Conservation (phyloP, 768 basidiomycete genomes). For the Amanita inopinata region DNA sequence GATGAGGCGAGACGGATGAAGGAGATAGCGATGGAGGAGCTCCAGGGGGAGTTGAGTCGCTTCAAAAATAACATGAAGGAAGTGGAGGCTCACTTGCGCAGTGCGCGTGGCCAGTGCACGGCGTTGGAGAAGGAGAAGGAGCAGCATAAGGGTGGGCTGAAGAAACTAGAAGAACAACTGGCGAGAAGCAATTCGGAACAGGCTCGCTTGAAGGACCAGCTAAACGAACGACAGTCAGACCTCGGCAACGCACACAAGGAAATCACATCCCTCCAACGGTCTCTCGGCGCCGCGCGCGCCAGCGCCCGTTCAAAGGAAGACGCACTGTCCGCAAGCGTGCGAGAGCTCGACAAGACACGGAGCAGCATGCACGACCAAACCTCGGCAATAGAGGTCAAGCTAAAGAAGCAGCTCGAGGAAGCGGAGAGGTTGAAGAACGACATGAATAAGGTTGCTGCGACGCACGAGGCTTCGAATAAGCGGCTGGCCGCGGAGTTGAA, state of each 20-base stretch:
- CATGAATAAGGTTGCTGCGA: background rate
- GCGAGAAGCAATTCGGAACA: background rate
- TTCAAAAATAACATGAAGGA: background rate
- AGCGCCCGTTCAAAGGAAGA: too few relatives aligned
- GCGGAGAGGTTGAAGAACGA: background rate
- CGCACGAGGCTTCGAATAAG: background rate
- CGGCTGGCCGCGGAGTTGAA: background rate
- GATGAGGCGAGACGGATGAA: background rate
- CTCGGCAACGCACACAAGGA: too few relatives aligned
- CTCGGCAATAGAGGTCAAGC: too few relatives aligned
- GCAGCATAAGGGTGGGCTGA: background rate
- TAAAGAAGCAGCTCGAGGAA: background rate
- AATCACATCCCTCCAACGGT: too few relatives aligned
- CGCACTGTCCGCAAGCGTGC: too few relatives aligned
- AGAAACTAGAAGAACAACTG: background rate
- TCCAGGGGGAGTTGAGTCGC: background rate
- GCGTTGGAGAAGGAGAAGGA: conserved; percentile 1
- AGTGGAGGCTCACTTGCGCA: background rate
- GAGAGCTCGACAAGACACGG: too few relatives aligned
- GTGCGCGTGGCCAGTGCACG: background rate
- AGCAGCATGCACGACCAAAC: too few relatives aligned
- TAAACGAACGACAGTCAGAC: too few relatives aligned
- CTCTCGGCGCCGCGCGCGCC: too few relatives aligned
- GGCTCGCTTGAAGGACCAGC: background rate
- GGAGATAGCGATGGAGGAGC: background rate